Evolutionary conservation across 2,329 filamentous ascomycete genomes (phyloP).

Genomic region (Ophiosphaerella korrae): DNA sequence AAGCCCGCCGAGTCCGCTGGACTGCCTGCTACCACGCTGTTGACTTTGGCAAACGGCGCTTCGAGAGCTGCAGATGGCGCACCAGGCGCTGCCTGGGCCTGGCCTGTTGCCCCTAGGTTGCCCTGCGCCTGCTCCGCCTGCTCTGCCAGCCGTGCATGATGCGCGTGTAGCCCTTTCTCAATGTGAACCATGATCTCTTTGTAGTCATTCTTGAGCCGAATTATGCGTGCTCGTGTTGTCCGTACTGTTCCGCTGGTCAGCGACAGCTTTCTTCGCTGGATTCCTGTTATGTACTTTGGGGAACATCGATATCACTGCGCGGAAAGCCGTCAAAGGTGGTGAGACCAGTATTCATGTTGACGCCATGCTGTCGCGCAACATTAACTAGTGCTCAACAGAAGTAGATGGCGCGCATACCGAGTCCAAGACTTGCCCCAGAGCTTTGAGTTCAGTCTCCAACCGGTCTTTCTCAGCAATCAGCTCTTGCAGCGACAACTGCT

Average conservation of each 20-base stretch:
- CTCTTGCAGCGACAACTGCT: slow-evolving; percentile 73
- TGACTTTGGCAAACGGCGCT: slow-evolving; percentile 85
- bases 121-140: slow-evolving; percentile 51
- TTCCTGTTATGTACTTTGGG: slow-evolving; percentile 70
- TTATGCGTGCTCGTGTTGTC: slow-evolving; percentile 89
- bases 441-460: slow-evolving; percentile 84
- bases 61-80: slow-evolving; percentile 50
- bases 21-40: slow-evolving; percentile 76
- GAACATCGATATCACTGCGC: slow-evolving; percentile 89
- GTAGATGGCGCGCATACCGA: slow-evolving; percentile 62
- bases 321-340: slow-evolving; percentile 91
- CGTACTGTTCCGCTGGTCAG: slow-evolving; percentile 67
- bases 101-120: slow-evolving; percentile 43
- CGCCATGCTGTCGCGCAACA: slow-evolving; percentile 71
- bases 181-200: slow-evolving; percentile 84
- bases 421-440: slow-evolving; percentile 83
- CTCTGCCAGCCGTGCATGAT: slow-evolving; percentile 74
- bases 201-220: slow-evolving; percentile 89
- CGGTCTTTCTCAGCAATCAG: slow-evolving; percentile 83
- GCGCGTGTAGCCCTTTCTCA: slow-evolving; percentile 84
- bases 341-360: slow-evolving; percentile 88
- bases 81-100: slow-evolving; percentile 27
- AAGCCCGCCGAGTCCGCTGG: slow-evolving; percentile 85
- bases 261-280: slow-evolving; percentile 1
- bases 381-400: slow-evolving; percentile 11